Evolutionary conservation across 768 basidiomycete species (phyloP).

Genomic region (Mrakia hoshinonis): DNA sequence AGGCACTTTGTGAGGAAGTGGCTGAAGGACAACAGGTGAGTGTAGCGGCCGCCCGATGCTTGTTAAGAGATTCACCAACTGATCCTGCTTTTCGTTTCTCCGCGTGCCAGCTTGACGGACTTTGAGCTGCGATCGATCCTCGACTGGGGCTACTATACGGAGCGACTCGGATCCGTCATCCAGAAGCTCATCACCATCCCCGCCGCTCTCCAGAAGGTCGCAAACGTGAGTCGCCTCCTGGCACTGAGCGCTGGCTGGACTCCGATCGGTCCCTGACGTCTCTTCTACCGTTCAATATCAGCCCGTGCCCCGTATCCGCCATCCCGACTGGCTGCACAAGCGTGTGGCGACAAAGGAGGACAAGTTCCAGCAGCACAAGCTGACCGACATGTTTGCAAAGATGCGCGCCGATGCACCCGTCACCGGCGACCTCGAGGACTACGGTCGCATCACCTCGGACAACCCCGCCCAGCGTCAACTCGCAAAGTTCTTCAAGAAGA

Average conservation of each 20-base stretch:
- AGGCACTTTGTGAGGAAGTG: slow-evolving; percentile 84
- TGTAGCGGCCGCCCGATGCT: neutral
- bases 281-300: neutral
- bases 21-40: slow-evolving; percentile 70
- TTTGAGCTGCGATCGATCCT: slow-evolving; percentile 91
- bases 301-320: slow-evolving; percentile 87
- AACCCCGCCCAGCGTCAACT: slow-evolving; percentile 6
- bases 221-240: slow-evolving; percentile 49
- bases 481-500: slow-evolving; percentile 21
- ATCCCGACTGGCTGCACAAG: slow-evolving; percentile 94
- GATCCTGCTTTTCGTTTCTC: neutral
- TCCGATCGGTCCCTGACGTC: neutral
- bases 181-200: slow-evolving; percentile 99
- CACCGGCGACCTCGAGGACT: slow-evolving; percentile 59
- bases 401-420: slow-evolving; percentile 38
- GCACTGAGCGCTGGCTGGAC: too few species aligned
- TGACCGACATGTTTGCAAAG: slow-evolving; percentile 78
- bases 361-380: slow-evolving; percentile 96
- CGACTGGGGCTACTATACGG: slow-evolving; percentile 98
- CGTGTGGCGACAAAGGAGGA: slow-evolving; percentile 81
- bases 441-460: slow-evolving; percentile 33
- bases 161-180: slow-evolving; percentile 91
- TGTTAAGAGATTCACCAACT: neutral
- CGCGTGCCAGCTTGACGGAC: slow-evolving; percentile 50
- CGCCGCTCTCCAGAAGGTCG: slow-evolving; percentile 92